Conservation (phyloP, 1,139 yeast genomes). For the Yamadazyma kanchanaburiensis region DNA sequence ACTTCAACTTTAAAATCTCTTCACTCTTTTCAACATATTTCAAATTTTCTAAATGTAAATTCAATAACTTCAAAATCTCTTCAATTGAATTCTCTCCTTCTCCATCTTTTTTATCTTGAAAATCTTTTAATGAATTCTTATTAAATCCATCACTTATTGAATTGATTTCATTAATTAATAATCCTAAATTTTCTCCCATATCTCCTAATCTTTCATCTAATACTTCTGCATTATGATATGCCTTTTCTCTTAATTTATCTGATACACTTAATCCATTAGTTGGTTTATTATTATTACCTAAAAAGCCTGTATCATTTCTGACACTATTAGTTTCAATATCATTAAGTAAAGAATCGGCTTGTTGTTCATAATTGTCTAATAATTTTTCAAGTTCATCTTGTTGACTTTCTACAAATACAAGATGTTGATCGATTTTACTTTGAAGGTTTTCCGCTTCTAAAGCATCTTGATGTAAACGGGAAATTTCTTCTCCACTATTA, state of each 20-base stretch:
- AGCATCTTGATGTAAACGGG: constrained; percentile 74
- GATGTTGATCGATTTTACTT: constrained; percentile 79
- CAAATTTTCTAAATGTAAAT: constrained; percentile 85
- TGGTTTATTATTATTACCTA: constrained; percentile 8
- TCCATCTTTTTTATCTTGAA: constrained; percentile 14
- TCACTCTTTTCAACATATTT: constrained; percentile 83
- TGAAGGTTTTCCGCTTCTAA: constrained; percentile 84
- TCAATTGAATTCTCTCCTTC: constrained; percentile 49
- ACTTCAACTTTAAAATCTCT: constrained; percentile 61
- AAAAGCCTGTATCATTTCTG: constrained; percentile 11
- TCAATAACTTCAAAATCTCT: constrained; percentile 74
- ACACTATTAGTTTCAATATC: constrained; percentile 30
- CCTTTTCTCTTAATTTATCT: constrained; percentile 88
- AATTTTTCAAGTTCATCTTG: constrained; percentile 87
- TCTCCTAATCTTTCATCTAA: constrained; percentile 78
- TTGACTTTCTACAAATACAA: constrained; percentile 83
- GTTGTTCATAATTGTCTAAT: constrained; percentile 81
- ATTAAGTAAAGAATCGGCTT: constrained; percentile 61
- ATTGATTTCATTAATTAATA: constrained; percentile 82
- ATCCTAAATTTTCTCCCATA: constrained; percentile 70
- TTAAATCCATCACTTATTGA: constrained; percentile 81
- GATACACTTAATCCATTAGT: constrained; percentile 34
- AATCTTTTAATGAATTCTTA: constrained; percentile 41
- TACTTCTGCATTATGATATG: constrained; percentile 83
- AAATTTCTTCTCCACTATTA: constrained; percentile 80